Conservation (phyloP, 176 grass and related monocot species). For the Oryza meyeriana region DNA sequence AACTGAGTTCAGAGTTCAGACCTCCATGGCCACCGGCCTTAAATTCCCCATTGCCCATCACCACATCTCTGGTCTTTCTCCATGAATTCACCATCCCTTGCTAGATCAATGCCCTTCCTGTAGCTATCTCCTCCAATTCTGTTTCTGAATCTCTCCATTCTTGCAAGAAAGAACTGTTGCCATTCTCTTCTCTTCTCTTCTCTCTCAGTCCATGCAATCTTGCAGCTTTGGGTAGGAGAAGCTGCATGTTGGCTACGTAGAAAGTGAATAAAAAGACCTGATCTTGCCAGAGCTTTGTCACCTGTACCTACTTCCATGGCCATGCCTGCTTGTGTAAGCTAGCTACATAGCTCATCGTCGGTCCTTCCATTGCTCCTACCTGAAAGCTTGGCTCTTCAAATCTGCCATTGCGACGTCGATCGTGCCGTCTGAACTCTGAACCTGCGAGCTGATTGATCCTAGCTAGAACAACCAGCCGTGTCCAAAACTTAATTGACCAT, state of each 20-base stretch:
- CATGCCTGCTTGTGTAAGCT: no score
- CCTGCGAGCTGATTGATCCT: not conserved
- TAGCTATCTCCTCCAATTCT: not conserved
- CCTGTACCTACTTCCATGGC: no score
- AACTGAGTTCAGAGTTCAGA: not conserved
- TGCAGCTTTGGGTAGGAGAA: not conserved
- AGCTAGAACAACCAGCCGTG: not conserved
- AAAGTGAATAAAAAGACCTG: not conserved
- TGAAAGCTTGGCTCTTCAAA: slow-evolving; percentile 2
- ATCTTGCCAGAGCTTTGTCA: not conserved
- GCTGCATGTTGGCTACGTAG: not conserved
- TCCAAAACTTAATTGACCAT: not conserved
- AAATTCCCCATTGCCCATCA: not conserved
- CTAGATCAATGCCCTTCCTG: not conserved
- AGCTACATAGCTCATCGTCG: not conserved
- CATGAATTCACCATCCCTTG: not conserved
- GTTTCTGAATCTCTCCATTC: not conserved
- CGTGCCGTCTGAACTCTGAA: no score
- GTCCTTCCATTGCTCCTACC: slow-evolving; percentile 23
- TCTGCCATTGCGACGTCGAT: not conserved
- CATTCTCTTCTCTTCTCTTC: not conserved
- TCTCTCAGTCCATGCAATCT: not conserved
- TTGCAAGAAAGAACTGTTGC: not conserved
- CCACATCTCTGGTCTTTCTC: not conserved
- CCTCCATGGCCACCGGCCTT: not conserved